Evolutionary conservation across 2,329 filamentous ascomycete genomes (phyloP), one percentile per base, ranked within the genome.

Genomic region (Trichoderma cornu-damae): DNA sequence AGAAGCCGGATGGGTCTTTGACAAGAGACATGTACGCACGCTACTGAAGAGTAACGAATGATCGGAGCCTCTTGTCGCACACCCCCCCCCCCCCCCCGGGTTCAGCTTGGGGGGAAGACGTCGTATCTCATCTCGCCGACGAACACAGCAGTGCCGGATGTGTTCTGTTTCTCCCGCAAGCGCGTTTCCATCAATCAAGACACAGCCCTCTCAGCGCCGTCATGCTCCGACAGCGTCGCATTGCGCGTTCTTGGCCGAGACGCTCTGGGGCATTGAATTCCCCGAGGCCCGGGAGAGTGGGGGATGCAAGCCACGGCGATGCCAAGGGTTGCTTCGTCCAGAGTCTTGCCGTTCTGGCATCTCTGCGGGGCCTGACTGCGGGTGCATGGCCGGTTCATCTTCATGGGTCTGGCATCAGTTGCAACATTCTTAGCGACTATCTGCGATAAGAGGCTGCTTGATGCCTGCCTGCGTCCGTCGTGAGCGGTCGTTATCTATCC

Each of bases 351-450:
- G 24, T 30, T 32, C 35, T 24, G 49, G 37, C 32, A 52, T 42
- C 37, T 52, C 26, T 55, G 51, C 40, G 51, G 51, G 32, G 51
- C 30, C 40, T 54, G 51, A 46, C 28, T 37, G 40, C 40, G 30
- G 50, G 22, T 26, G 30, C 51, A 55, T 55, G 51, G 51, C n/a
- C n/a, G 49, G 42, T 40, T 30, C 7, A 18, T 26, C 20, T 38
- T 8, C 22, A 18, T 20, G 48, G n/a, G 34, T 14, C n/a, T 18
- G 43, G 4, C 12, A 22, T 6, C 26, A 18, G 16, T 55, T 28
- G 46, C 38, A n/a, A n/a, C n/a, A n/a, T n/a, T n/a, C n/a, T n/a
- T n/a, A 30, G 30, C 16, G 16, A 20, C 11, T 18, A 20, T 34
- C 20, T 16, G 38, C 50, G 50, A 54, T 44, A 54, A 37, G 38